These are phyloP conservation scores for Penicillium canariense DNA, from an alignment of 495 filamentous ascomycete genomes.

Conservation along the genomic window DNA sequence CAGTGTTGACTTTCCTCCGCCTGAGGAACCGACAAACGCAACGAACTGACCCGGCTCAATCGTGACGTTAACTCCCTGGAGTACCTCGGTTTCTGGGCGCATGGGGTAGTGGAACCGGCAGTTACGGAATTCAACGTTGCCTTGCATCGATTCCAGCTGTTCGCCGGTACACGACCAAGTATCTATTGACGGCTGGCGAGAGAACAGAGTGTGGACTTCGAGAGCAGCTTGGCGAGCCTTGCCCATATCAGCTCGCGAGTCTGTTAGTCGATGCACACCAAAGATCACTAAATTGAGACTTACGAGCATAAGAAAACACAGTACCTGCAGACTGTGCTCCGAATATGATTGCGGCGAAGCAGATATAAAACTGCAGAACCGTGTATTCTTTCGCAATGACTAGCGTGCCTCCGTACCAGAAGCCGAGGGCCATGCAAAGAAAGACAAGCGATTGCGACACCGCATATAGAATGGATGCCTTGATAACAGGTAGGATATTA, in stretches of 20 bases:
- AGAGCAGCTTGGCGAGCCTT: background rate
- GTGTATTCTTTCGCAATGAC: background rate
- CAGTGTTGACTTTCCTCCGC: slow-evolving; percentile 77
- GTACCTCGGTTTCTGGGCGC: slow-evolving; percentile 68
- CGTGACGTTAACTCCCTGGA: slow-evolving; percentile 64
- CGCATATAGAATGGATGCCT: background rate
- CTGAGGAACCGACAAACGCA: slow-evolving; percentile 75
- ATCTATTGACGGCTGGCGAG: slow-evolving; percentile 67
- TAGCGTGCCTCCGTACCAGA: background rate
- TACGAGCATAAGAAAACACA: background rate
- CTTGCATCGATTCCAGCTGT: slow-evolving; percentile 50
- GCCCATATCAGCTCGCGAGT: background rate
- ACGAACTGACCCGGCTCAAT: slow-evolving; percentile 71
- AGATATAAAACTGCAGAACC: background rate
- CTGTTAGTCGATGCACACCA: too few species aligned
- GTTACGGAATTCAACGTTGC: slow-evolving; percentile 66
- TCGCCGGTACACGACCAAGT: slow-evolving; percentile 70
- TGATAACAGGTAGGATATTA: background rate
- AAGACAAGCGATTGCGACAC: background rate
- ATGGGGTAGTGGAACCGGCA: slow-evolving; percentile 78
- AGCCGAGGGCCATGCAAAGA: background rate
- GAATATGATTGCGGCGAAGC: background rate
- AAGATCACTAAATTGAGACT: too few species aligned
- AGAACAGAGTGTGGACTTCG: slow-evolving; percentile 45
- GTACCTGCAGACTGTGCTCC: background rate